These are phyloP conservation scores for Rachicladosporium sp. DNA, from an alignment of 2,329 filamentous ascomycete genomes.

Conservation along the genomic window DNA sequence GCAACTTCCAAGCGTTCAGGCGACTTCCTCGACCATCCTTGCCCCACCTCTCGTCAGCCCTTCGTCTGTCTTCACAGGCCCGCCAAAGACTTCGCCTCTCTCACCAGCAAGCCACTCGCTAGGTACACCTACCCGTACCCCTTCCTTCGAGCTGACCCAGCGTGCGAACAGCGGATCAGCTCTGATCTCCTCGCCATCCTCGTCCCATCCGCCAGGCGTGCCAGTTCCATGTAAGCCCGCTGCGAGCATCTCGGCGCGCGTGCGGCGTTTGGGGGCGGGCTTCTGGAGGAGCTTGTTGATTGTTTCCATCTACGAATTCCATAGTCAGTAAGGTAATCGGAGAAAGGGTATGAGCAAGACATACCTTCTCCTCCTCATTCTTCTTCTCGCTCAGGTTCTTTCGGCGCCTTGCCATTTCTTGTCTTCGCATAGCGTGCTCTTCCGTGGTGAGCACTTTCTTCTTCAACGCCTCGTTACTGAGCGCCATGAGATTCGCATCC, in stretches of 20 bases:
- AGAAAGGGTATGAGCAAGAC: constrained; percentile 4
- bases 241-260: constrained; percentile 36
- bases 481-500: constrained; percentile 32
- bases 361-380: constrained; percentile 65
- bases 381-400: constrained; percentile 66
- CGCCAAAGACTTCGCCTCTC: constrained; percentile 45
- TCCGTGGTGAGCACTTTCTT: constrained; percentile 62
- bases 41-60: constrained; percentile 1
- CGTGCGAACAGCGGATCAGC: constrained; percentile 52
- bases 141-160: constrained; percentile 56
- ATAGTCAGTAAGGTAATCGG: background rate
- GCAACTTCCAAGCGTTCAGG: too few species aligned
- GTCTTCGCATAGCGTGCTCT: constrained; percentile 59
- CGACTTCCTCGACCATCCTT: constrained; percentile 12
- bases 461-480: constrained; percentile 56
- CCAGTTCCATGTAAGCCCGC: constrained; percentile 32
- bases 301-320: constrained; percentile 59
- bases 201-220: constrained; percentile 34
- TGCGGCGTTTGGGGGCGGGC: constrained; percentile 58
- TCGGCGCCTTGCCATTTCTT: constrained; percentile 60
- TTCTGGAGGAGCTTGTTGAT: constrained; percentile 85
- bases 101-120: constrained; percentile 56
- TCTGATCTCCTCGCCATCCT: constrained; percentile 10
- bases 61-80: background rate
- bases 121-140: constrained; percentile 52